A percentile compares a stretch with the other conserved stretches of the same genome.
Evolutionary conservation across 192 early-diverging fungal genomes (phyloP).

Genomic region (Backusella psychrophila): DNA sequence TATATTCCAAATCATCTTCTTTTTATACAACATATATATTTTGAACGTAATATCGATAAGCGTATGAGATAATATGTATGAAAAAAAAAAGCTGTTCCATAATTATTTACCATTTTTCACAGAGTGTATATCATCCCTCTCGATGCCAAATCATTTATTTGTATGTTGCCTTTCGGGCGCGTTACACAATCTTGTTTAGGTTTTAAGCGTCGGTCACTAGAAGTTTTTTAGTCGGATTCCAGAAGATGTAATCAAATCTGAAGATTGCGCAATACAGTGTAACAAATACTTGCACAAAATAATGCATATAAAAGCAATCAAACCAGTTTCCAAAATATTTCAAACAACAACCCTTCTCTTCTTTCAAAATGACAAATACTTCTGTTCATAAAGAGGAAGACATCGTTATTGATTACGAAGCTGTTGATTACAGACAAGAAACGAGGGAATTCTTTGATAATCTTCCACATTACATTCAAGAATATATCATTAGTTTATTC

Average conservation of each 20-base stretch:
- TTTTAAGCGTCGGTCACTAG: background rate
- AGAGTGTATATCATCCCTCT: background rate
- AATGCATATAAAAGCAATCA: constrained; percentile 2
- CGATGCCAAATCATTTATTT: background rate
- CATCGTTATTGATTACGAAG: constrained; percentile 35
- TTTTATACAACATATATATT: background rate
- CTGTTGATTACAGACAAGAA: constrained; percentile 20
- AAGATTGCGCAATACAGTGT: constrained; percentile 3
- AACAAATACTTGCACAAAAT: background rate
- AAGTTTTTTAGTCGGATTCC: background rate
- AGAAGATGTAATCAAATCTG: background rate
- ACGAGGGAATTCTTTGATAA: constrained; percentile 5
- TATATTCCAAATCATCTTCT: background rate
- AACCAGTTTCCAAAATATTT: background rate
- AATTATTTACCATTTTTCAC: background rate
- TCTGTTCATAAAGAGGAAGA: background rate
- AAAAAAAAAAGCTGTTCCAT: no score
- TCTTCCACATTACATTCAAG: constrained; percentile 19
- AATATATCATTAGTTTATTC: constrained; percentile 30
- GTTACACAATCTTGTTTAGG: background rate
- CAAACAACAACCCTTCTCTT: background rate
- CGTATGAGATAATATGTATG: background rate
- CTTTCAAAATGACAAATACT: background rate
- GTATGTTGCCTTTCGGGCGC: background rate
- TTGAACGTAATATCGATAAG: background rate